These are phyloP conservation scores for Annona cherimola DNA, from an alignment of 164 flowering plant species.

Conservation along the genomic window DNA sequence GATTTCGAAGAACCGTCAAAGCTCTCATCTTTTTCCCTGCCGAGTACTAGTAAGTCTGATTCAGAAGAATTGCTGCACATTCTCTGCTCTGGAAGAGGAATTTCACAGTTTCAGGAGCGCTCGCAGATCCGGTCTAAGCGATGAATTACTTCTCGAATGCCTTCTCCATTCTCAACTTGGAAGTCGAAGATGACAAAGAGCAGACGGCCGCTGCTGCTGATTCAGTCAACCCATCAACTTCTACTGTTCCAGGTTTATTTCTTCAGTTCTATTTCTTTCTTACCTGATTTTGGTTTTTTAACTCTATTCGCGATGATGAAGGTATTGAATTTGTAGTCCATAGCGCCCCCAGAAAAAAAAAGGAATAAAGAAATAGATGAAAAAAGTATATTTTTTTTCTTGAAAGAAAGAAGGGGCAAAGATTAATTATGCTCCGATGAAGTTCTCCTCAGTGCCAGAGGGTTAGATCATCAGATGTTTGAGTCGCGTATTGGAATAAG, in stretches of 20 bases:
- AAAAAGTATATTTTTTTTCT: too few relatives aligned
- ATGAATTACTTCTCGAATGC: slow-evolving; percentile 40
- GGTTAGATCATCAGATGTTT: background rate
- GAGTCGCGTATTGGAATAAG: background rate
- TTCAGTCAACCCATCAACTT: slow-evolving; percentile 2
- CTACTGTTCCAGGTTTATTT: slow-evolving; percentile 1
- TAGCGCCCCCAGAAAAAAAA: background rate
- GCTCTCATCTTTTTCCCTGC: too few relatives aligned
- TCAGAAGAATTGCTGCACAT: too few relatives aligned
- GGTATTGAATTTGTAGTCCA: background rate
- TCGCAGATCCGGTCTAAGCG: background rate
- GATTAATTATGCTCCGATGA: too few relatives aligned
- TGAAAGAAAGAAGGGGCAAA: too few relatives aligned
- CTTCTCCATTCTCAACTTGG: slow-evolving; percentile 39
- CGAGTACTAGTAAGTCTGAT: too few relatives aligned
- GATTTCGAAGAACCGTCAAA: too few relatives aligned
- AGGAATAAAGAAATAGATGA: too few relatives aligned
- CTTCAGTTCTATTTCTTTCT: background rate
- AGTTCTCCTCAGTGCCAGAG: too few relatives aligned
- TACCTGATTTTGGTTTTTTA: background rate
- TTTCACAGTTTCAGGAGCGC: background rate
- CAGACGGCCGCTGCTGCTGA: slow-evolving; percentile 4
- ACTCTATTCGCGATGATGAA: background rate
- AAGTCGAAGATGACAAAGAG: slow-evolving; percentile 30
- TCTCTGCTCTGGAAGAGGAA: too few relatives aligned